Percentiles rank a stretch among this genome's conserved stretches.
Conservation (phyloP, 352 stramenopile genomes). For the Phytophthora constricta region DNA sequence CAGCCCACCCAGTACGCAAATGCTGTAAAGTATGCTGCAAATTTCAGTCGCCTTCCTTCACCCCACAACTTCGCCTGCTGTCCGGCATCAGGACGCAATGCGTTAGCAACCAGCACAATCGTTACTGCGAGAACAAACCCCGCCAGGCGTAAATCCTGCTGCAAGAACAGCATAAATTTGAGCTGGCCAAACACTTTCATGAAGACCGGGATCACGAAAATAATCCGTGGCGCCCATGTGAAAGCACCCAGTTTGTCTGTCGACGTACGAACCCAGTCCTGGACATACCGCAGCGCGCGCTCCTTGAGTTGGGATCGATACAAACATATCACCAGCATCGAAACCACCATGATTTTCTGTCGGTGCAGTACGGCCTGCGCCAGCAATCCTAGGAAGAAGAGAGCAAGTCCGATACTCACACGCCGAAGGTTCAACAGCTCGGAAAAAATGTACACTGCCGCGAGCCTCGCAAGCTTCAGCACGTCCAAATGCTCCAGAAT, state of each 20-base stretch:
- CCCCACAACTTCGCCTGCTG: conserved; percentile 58
- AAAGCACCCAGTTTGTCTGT: conserved; percentile 72
- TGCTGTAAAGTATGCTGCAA: conserved; percentile 61
- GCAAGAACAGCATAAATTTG: conserved; percentile 80
- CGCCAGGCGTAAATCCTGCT: conserved; percentile 51
- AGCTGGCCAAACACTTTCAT: conserved; percentile 78
- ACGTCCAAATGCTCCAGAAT: conserved; percentile 66
- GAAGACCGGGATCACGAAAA: conserved; percentile 59
- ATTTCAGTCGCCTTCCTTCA: conserved; percentile 71
- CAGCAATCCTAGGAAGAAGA: conserved; percentile 62
- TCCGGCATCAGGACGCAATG: conserved; percentile 32
- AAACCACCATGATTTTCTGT: conserved; percentile 79
- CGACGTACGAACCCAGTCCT: conserved; percentile 63
- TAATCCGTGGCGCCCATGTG: conserved; percentile 57
- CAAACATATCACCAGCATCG: conserved; percentile 70
- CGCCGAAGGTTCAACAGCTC: conserved; percentile 61
- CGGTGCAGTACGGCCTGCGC: conserved; percentile 63
- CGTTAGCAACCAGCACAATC: conserved; percentile 40
- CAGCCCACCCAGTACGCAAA: conserved; percentile 68
- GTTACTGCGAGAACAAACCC: conserved; percentile 49
- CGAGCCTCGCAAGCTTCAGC: conserved; percentile 56
- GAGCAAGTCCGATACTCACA: conserved; percentile 50
- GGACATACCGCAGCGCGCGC: conserved; percentile 36
- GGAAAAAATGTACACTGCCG: conserved; percentile 53
- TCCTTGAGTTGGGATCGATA: conserved; percentile 64